A percentile compares a stretch with the other conserved stretches of the same genome.
These are phyloP conservation scores for Coelastrella sp. DNA, from an alignment of 139 green algal species.

Conservation along the genomic window DNA sequence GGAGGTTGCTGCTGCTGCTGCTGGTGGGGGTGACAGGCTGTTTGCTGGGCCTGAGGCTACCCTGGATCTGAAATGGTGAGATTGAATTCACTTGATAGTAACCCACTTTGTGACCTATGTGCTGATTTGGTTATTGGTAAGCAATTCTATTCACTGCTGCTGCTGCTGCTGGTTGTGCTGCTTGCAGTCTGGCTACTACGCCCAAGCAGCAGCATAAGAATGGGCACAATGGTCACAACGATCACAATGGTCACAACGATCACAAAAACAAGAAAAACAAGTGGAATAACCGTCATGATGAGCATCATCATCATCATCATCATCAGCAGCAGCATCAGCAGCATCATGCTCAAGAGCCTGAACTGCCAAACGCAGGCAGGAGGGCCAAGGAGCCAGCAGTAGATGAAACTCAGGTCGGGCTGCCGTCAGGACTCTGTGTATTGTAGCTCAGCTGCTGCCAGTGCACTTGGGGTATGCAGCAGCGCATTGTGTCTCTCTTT, in stretches of 20 bases:
- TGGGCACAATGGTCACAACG: too few species aligned
- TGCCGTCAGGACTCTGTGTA: too few species aligned
- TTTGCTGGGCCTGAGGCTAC: neutral
- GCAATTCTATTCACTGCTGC: too few species aligned
- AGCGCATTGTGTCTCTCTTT: too few species aligned
- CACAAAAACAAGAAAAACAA: neutral
- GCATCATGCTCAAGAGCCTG: conserved; percentile 34
- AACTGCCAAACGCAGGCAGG: conserved; percentile 36
- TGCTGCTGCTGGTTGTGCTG: neutral
- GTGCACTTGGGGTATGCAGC: too few species aligned
- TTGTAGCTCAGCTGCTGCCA: too few species aligned
- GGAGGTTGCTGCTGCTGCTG: neutral
- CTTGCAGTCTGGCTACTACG: neutral
- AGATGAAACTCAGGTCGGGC: conserved; percentile 28
- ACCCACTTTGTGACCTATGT: too few species aligned
- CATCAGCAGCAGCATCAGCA: conserved; percentile 17
- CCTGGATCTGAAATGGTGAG: neutral
- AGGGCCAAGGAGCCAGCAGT: conserved; percentile 24
- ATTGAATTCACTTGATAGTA: too few species aligned
- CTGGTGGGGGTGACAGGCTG: neutral
- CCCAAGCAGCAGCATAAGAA: neutral
- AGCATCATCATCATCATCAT: neutral
- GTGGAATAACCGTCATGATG: neutral
- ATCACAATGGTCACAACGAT: neutral
- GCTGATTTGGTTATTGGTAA: too few species aligned